Percentiles rank a stretch among this genome's conserved stretches.
These are phyloP conservation scores for Globisporangium spiculum DNA, from an alignment of 352 stramenopile species.

Conservation along the genomic window DNA sequence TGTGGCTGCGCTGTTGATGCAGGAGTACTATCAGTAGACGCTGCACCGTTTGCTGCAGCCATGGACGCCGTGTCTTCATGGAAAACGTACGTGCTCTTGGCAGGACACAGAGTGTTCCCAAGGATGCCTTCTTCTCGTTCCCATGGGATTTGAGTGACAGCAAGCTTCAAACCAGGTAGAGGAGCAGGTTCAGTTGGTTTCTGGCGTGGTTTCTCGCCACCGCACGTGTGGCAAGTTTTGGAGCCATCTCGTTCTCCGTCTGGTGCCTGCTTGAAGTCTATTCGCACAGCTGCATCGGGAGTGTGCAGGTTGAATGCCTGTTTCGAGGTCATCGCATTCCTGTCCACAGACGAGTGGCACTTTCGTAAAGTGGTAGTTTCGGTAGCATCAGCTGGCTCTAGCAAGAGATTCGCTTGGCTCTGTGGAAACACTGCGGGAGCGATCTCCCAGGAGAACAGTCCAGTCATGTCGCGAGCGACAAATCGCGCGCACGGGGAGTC, in stretches of 20 bases:
- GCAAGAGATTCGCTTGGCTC: not conserved
- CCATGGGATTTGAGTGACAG: constrained; percentile 57
- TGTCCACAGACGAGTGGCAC: not conserved
- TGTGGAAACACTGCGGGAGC: constrained; percentile 29
- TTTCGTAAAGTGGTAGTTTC: not conserved
- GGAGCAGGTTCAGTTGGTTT: constrained; percentile 6
- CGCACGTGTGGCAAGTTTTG: constrained; percentile 46
- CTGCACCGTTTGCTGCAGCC: not conserved
- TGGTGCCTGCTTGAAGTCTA: constrained; percentile 49
- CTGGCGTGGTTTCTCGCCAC: constrained; percentile 45
- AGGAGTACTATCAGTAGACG: constrained; percentile 1
- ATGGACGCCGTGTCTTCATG: constrained; percentile 43
- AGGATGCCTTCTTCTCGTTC: constrained; percentile 59
- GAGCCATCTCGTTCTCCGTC: constrained; percentile 28
- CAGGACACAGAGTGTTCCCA: constrained; percentile 60
- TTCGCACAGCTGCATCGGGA: constrained; percentile 46
- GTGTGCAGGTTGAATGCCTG: constrained; percentile 40
- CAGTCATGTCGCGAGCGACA: constrained; percentile 83
- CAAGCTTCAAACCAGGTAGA: constrained; percentile 26
- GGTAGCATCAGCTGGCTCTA: not conserved
- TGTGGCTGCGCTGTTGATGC: constrained; percentile 13
- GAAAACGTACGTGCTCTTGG: constrained; percentile 74
- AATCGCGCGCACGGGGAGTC: constrained; percentile 75
- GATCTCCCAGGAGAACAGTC: constrained; percentile 84
- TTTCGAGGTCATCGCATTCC: constrained; percentile 11